These are phyloP conservation scores for Brassica carinata DNA, from an alignment of 345 rosid species.

Conservation along the genomic window DNA sequence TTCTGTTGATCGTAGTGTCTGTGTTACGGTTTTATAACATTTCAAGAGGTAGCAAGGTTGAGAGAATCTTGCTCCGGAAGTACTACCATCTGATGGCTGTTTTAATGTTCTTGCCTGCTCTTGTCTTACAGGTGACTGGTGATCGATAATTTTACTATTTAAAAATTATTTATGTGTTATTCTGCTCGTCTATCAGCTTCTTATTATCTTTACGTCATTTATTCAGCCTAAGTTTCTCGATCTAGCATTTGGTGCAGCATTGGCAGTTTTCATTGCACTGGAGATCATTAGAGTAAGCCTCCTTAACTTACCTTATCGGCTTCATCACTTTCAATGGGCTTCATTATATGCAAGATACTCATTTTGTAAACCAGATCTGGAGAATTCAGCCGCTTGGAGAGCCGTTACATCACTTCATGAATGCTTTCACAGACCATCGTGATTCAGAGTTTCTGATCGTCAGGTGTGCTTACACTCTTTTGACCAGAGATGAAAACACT, in stretches of 20 bases:
- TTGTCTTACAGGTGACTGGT: slow-evolving; percentile 79
- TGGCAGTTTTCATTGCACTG: slow-evolving; percentile 72
- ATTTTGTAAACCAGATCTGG: slow-evolving; percentile 65
- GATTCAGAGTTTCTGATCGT: slow-evolving; percentile 93
- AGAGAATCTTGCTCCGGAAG: slow-evolving; percentile 95
- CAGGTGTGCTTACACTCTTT: slow-evolving; percentile 49
- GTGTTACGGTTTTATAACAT: slow-evolving; percentile 77
- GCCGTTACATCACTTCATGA: slow-evolving; percentile 80
- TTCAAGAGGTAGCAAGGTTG: slow-evolving; percentile 82
- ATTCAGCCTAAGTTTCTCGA: slow-evolving; percentile 92
- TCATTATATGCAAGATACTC: not conserved
- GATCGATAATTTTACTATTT: slow-evolving; percentile 10
- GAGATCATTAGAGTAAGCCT: slow-evolving; percentile 89
- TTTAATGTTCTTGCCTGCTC: slow-evolving; percentile 92
- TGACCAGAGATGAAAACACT: slow-evolving; percentile 2
- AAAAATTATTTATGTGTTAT: not conserved
- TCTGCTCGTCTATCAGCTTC: not conserved
- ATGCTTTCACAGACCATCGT: slow-evolving; percentile 96
- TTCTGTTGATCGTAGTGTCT: slow-evolving; percentile 62
- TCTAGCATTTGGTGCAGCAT: slow-evolving; percentile 95
- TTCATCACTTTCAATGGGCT: not conserved
- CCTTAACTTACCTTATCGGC: not conserved
- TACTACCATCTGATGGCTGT: slow-evolving; percentile 98
- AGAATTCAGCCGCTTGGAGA: slow-evolving; percentile 84
- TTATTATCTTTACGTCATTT: slow-evolving; percentile 6